Base-by-base conservation (phyloP, 2,329 filamentous ascomycete genomes). In the Trichoderma simmonsii region DNA sequence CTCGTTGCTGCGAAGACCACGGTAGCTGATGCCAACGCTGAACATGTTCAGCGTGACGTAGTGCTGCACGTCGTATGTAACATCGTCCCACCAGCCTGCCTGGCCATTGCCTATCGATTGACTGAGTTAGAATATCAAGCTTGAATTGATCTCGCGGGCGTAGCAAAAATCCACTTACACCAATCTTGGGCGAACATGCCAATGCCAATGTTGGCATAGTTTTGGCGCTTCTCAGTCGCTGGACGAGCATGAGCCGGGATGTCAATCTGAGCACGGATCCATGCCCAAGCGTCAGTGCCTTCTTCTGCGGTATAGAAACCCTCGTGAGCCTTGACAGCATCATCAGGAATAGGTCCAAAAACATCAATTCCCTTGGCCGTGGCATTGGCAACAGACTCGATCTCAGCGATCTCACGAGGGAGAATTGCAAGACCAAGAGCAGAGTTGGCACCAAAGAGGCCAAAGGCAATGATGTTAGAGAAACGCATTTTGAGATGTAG, bases 241-340 rank as follows among this genome's bases (percentile, higher is more conserved):
- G 63, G 61, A 7, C 39, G 62, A 21, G 57, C 34, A 7, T 57
- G 63, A 30, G 30, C 24, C 14, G 61, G 51, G 8, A 76, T 73
- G 48, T 75, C 73, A 48, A 74, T 73, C 71, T 75, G 75, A 36
- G 74, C 74, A 28, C 73, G 70, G 48, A 76, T 76, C 74, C 73
- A 76, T 24, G 66, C 69, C 73, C 72, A 74, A 14, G 75, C 75
- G 39, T 74, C 71, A 15, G 73, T 72, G 32, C 73, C 73, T 4
- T 71, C 70, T 71, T 76, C 72, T 9, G 75, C 75, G 8, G 75
- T 75, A 39, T 72, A 75, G 56, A 75, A 73, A 4, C 74, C 75
- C 6, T 73, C 71, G 4, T 70, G 60, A 14, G 73, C 69, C 32
- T 71, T 51, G 34, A 74, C 71, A 51, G 73, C 75, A 34, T 77